Evolutionary conservation across 352 stramenopile species (phyloP).

Genomic region (Phytopythium montanum): DNA sequence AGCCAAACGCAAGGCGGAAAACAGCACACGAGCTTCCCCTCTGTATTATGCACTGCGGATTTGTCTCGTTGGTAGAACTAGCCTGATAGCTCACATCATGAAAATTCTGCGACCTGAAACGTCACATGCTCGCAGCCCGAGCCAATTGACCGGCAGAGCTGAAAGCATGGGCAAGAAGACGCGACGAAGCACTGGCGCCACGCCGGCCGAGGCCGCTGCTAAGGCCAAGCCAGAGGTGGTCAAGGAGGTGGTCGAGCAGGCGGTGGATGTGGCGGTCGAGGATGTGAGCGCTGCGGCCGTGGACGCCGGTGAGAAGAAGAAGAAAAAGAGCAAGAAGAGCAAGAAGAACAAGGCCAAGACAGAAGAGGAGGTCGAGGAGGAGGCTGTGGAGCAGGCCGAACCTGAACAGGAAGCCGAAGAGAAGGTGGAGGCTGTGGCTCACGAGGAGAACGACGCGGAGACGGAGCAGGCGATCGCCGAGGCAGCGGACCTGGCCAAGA

Average conservation of each 20-base stretch:
- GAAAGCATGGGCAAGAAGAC: conserved; percentile 34
- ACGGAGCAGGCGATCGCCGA: conserved; percentile 57
- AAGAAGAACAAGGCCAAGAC: conserved; percentile 11
- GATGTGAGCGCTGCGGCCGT: neutral
- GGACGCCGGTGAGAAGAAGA: conserved; percentile 33
- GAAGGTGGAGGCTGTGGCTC: conserved; percentile 23
- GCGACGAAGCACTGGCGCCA: conserved; percentile 18
- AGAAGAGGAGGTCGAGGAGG: conserved; percentile 15
- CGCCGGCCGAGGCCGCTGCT: conserved; percentile 1
- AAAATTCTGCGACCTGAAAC: conserved; percentile 23
- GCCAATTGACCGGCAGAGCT: conserved; percentile 10
- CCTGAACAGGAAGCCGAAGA: conserved; percentile 15
- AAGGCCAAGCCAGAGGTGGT: conserved; percentile 5
- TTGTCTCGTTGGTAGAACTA: neutral
- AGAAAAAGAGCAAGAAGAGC: conserved; percentile 36
- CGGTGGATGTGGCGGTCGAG: conserved; percentile 5
- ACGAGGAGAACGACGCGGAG: conserved; percentile 52
- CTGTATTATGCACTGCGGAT: neutral
- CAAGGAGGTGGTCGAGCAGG: conserved; percentile 12
- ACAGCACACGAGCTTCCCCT: conserved; percentile 13
- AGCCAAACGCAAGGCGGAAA: conserved; percentile 25
- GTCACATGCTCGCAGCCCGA: conserved; percentile 18
- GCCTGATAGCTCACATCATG: neutral
- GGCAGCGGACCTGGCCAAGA: conserved; percentile 26
- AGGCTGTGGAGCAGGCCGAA: conserved; percentile 16